Base-by-base conservation (phyloP, 305 asterid species). In the Petunia hybrid region DNA sequence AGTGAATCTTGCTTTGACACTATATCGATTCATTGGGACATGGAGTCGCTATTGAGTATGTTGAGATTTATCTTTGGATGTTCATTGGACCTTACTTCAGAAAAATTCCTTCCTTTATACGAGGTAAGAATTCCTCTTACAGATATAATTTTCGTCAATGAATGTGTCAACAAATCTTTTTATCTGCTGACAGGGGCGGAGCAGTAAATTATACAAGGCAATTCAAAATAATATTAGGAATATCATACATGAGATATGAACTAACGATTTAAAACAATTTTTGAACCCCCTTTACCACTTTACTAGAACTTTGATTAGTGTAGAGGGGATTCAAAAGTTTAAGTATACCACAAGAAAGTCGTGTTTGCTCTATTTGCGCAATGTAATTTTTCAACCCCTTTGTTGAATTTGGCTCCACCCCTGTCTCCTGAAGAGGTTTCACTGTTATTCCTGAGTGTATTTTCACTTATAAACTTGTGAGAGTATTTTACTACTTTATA, bases 1-100 rank as follows among this genome's bases (percentile, higher is more conserved):
- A 95, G 99, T 75, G 99, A 95, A 83, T 87, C 97, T 67, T 41
- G 85, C 80, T 81, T 79, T 36, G 82, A 77, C 74, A 82, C 81
- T 67, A 65, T 92, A 82, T 83, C 91, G 40, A 83, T 95, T 67
- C 83, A 83, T 16, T 95, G 97, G 98, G 86, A 91, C 77, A 31
- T 83, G 87, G 90, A 86, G 80, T 77, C 94, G 13, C 88, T 95
- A 84, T 81, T 91, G 83, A 87, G 80, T 82, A 88, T 89, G 78
- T 77, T 95, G 82, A 85, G 89, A 86, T 80, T 80, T 70, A 75
- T 94, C 65, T 90, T 85, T 83, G 97, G 98, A 76, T 89, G 84
- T 82, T 48, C 76, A 3, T 82, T 91, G 88, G 95, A 92, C 59
- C 73, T 95, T 82, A 85, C 89, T 8, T 57, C 90, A 3, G 84